Base-by-base conservation (phyloP, 768 basidiomycete genomes). In the Xerocomus brunneocitrinus region DNA sequence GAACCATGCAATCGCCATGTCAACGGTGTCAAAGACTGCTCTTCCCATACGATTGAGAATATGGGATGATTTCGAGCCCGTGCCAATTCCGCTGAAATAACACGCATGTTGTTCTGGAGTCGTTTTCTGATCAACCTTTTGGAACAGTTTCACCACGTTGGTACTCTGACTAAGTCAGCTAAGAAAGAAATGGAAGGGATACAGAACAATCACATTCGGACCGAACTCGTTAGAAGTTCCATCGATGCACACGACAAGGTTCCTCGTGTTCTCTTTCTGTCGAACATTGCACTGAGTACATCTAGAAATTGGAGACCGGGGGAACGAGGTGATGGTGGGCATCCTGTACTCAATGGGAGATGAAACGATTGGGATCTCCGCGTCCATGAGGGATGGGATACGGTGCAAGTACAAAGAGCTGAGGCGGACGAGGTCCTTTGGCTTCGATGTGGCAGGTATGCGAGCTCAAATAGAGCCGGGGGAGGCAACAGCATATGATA, bases 81-180 rank as follows among this genome's bases (percentile, higher is more conserved):
- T 74, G 25, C 71, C 73, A 43, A 74, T 71, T 1, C 73, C 74
- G 41, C 71, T 74, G 32, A 67, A 66, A 45, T 74, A 73, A 54
- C 70, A 74, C 0, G 69, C 67, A 6, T 58, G 42, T 50, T 74
- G 74, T 25, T 50, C 45, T 8, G 58, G 49, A 1, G 47, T 25
- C 19, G 64, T 50, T 28, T 61, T 54, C 6, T 54, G 47, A 22
- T 65, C 50, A 14, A 74, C 50, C 9, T 57, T 63, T 24, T 55
- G 56, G 43, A 72, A 71, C 2, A 74, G 46, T 45, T 73, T 70
- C n/a, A 74, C 59, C 13, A 74, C 62, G 28, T 74, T 71, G 47
- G 70, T 71, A 38, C 70, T 74, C 74, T 75, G 50, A 13, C 16
- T 3, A 24, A 7, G 36, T 65, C 9, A 64, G 54, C 31, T 16